Evolutionary conservation across 805 yeast species (phyloP).

Genomic region (Saitoella complicata): DNA sequence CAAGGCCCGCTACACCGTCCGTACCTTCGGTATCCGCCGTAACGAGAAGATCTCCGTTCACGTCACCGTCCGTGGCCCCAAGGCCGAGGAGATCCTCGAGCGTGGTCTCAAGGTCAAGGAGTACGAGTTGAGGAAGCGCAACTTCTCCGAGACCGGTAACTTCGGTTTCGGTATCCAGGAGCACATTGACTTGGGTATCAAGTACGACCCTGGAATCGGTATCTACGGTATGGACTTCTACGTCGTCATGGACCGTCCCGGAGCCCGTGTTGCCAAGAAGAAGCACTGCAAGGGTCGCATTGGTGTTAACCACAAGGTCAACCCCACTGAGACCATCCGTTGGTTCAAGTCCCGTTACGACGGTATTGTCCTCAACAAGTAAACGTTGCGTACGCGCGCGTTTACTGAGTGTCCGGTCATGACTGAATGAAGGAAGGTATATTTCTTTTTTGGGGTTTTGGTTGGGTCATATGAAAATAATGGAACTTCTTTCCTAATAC

Average conservation of each 20-base stretch:
- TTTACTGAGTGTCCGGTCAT: background rate
- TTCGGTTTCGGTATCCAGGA: conserved; percentile 99
- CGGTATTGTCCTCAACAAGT: conserved; percentile 87
- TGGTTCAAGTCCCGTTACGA: conserved; percentile 99
- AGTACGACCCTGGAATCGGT: conserved; percentile 98
- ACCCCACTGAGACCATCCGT: conserved; percentile 82
- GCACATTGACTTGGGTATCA: conserved; percentile 99
- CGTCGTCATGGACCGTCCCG: conserved; percentile 98
- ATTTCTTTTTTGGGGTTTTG: too few relatives aligned
- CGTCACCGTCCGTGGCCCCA: conserved; percentile 99
- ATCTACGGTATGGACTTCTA: conserved; percentile 99
- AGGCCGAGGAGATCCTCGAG: conserved; percentile 97
- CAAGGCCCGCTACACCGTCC: conserved; percentile 99
- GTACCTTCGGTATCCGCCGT: conserved; percentile 99
- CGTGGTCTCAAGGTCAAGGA: conserved; percentile 99
- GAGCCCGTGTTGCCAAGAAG: conserved; percentile 88
- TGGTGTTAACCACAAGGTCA: conserved; percentile 86
- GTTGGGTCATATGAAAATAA: too few relatives aligned
- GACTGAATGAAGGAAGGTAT: background rate
- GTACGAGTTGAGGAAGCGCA: conserved; percentile 84
- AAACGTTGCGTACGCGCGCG: conserved; percentile 14
- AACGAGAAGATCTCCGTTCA: conserved; percentile 99
- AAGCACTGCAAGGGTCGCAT: conserved; percentile 80
- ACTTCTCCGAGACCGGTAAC: conserved; percentile 99
- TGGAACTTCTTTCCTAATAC: too few relatives aligned